Conservation (phyloP, 768 basidiomycete species). For the Hydnomerulius pinastri region DNA sequence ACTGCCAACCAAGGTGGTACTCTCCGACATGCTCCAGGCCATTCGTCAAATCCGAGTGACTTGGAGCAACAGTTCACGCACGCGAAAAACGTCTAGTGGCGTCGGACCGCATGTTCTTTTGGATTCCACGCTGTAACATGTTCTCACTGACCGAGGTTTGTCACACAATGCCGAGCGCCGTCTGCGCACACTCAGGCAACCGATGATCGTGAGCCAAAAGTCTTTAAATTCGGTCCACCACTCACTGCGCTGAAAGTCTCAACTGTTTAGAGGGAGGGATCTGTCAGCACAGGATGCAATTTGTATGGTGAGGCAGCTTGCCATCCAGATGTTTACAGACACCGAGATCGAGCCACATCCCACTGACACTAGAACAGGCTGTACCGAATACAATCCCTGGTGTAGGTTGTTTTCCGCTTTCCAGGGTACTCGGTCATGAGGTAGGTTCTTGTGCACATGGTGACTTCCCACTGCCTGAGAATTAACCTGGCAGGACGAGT, state of each 20-base stretch:
- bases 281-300: neutral
- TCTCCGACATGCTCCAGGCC: neutral
- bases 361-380: neutral
- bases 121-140: constrained; percentile 12
- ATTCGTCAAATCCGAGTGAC: constrained; percentile 3
- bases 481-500: constrained; percentile 19
- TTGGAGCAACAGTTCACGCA: constrained; percentile 21
- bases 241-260: no score
- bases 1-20: constrained; percentile 4
- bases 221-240: neutral
- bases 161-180: neutral
- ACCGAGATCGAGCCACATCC: constrained; percentile 4
- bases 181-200: neutral
- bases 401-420: neutral
- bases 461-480: constrained; percentile 7
- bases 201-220: neutral
- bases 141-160: constrained; percentile 10
- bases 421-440: neutral
- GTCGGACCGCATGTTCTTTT: constrained; percentile 19
- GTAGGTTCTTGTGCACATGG: neutral
- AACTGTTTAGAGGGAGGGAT: neutral
- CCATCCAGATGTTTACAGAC: neutral
- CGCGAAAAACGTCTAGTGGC: constrained; percentile 33
- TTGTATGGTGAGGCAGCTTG: neutral
- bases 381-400: constrained; percentile 1